These are phyloP conservation scores for Microsporum ferrugineum DNA, from an alignment of 2,329 filamentous ascomycete species.

Conservation along the genomic window DNA sequence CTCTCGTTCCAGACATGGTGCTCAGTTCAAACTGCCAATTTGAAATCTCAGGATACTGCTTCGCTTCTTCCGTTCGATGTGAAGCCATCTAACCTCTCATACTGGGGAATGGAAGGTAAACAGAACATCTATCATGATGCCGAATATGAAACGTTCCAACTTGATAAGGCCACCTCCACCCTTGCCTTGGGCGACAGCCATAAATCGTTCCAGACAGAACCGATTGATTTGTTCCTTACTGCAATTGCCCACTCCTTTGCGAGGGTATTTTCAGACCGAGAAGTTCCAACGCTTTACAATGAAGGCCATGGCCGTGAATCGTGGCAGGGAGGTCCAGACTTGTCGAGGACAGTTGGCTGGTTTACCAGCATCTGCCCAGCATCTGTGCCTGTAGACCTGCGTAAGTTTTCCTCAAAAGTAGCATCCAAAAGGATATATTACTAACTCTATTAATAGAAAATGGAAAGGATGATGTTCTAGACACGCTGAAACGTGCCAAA, in stretches of 20 bases:
- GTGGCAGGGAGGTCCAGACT: slow-evolving; percentile 34
- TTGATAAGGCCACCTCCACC: slow-evolving; percentile 23
- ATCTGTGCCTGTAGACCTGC: slow-evolving; percentile 18
- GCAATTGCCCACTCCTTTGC: slow-evolving; percentile 35
- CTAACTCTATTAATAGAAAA: background rate
- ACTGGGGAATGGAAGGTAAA: slow-evolving; percentile 29
- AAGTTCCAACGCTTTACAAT: slow-evolving; percentile 36
- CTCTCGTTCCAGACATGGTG: slow-evolving; percentile 33
- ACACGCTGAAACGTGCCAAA: slow-evolving; percentile 29
- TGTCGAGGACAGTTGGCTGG: slow-evolving; percentile 41
- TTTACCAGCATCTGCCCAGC: slow-evolving; percentile 42
- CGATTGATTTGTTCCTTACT: slow-evolving; percentile 29
- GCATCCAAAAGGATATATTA: background rate
- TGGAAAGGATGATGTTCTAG: slow-evolving; percentile 17
- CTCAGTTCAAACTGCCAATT: slow-evolving; percentile 22
- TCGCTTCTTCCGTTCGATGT: slow-evolving; percentile 19
- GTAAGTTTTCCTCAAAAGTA: slow-evolving; percentile 4
- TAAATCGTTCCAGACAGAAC: slow-evolving; percentile 26
- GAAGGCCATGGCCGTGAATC: slow-evolving; percentile 41
- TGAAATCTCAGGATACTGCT: slow-evolving; percentile 5
- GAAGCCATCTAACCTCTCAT: slow-evolving; percentile 24
- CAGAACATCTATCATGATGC: slow-evolving; percentile 26
- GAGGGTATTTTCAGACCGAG: slow-evolving; percentile 33
- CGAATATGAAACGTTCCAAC: slow-evolving; percentile 25
- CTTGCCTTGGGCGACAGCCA: slow-evolving; percentile 25